Evolutionary conservation across 1,139 yeast species (phyloP), one percentile per base, ranked within the genome.

Genomic region (Saccharomyces hybrid): DNA sequence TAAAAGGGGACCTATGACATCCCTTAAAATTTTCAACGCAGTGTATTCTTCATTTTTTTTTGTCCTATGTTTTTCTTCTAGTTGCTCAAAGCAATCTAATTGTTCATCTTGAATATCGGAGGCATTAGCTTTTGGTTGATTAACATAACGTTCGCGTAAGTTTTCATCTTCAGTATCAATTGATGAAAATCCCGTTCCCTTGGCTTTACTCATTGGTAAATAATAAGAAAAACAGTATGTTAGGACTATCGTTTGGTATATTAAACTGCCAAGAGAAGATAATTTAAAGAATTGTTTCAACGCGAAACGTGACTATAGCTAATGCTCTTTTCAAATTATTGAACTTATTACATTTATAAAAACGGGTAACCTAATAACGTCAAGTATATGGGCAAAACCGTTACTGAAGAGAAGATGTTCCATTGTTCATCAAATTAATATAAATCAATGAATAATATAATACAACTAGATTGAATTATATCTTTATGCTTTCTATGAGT

Each of bases 1-100:
- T 13, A 77, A 23, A 5, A 51, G 32, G 13, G 50, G 49, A 4
- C 44, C 50, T 41, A 51, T 32, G 16, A 48, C 7, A 9, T 51
- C 50, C 38, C 47, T 47, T 7, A 20, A 9, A 4, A 20, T 20
- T 9, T 9, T 20, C 26, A 38, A 5, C 25, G 6, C 20, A 20
- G 23, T 38, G 5, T 16, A 16, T 6, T 20, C 7, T 20, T 13
- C 9, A 25, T 4, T 4, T 11, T 20, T 38, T 38, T 11, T 38
- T 9, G 26, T 20, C 44, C 4, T 38, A 14, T 38, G 44, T 11
- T 38, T 13, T 38, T 20, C 20, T 11, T 20, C 25, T 20, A 9
- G 25, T 16, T 38, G 13, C n/a, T 20, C 44, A 20, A 8, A 11
- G 44, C 13, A 20, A 16, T 38, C 9, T 11, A 20, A 20, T 6